These are phyloP conservation scores for Artemisia argyi DNA, from an alignment of 129 eudicot species.

Conservation along the genomic window DNA sequence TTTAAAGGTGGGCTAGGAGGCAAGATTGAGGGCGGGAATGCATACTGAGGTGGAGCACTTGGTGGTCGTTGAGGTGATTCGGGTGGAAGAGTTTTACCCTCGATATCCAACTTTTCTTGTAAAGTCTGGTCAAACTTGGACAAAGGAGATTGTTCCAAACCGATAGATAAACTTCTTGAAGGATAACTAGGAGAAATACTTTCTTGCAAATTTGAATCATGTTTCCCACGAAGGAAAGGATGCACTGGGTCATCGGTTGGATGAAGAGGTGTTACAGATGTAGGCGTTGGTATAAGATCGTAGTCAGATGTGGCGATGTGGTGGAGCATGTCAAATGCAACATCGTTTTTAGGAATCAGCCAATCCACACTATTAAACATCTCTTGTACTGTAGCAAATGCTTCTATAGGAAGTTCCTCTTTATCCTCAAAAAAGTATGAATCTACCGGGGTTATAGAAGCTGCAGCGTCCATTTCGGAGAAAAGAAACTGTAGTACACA, in stretches of 20 bases:
- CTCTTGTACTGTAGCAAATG: conserved; percentile 63
- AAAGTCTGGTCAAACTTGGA: conserved; percentile 9
- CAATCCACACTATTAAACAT: conserved; percentile 61
- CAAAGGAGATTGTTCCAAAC: conserved; percentile 4
- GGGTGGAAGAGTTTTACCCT: conserved; percentile 13
- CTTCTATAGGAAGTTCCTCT: conserved; percentile 76
- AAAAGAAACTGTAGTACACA: conserved; percentile 62
- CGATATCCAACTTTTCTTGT: conserved; percentile 3
- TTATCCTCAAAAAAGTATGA: conserved; percentile 43
- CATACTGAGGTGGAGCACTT: conserved; percentile 1
- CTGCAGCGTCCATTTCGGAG: conserved; percentile 72
- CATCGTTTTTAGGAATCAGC: conserved; percentile 44
- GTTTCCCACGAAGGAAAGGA: conserved; percentile 25
- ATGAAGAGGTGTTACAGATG: conserved; percentile 8
- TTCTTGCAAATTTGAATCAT: conserved; percentile 13
- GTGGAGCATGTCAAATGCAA: conserved; percentile 34
- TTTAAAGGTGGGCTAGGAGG: conserved; percentile 24
- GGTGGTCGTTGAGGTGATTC: conserved; percentile 13
- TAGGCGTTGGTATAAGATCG: conserved; percentile 33
- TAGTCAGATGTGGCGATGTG: conserved; percentile 35
- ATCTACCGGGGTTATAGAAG: conserved; percentile 41
- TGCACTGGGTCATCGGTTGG: conserved; percentile 19
- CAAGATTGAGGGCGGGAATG: conserved; percentile 27
- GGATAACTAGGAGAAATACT: conserved; percentile 6
- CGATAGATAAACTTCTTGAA: conserved; percentile 15